phyloP scores from a whole-genome alignment of 164 flowering plant species.

The Magnolia kwangsiensis region DNA sequence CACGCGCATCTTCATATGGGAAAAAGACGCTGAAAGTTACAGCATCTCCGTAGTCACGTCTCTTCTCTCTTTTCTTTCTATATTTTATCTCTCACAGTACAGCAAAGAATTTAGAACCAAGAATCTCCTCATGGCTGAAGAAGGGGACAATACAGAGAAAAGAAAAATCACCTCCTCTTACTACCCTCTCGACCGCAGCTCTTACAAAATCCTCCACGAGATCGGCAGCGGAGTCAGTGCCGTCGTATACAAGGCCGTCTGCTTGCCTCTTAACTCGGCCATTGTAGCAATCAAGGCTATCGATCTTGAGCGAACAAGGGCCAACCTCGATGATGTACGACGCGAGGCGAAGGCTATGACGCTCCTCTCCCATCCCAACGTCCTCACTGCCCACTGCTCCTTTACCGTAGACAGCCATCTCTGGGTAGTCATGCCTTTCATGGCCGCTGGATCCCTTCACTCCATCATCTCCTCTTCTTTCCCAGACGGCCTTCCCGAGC shows the following conservation, averaged over 20 bases:
- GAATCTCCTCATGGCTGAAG: background rate
- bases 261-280: conserved; percentile 42
- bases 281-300: conserved; percentile 74
- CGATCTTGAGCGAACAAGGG: conserved; percentile 52
- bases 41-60: too few species aligned
- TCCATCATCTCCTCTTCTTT: conserved; percentile 61
- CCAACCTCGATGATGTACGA: conserved; percentile 40
- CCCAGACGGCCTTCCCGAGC: conserved; percentile 62
- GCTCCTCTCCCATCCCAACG: conserved; percentile 75
- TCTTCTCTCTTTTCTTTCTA: too few species aligned
- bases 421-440: conserved; percentile 95
- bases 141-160: background rate
- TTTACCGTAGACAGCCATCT: conserved; percentile 66
- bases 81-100: too few species aligned
- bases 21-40: too few species aligned
- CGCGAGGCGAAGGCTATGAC: conserved; percentile 67
- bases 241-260: conserved; percentile 66
- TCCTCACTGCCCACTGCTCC: conserved; percentile 69
- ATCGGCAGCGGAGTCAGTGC: conserved; percentile 71
- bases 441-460: conserved; percentile 77
- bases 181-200: conserved; percentile 27
- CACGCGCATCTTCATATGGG: too few species aligned
- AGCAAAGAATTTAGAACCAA: too few species aligned
- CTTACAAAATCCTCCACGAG: conserved; percentile 49
- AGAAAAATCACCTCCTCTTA: background rate